Evolutionary conservation across 192 early-diverging fungal genomes (phyloP).

Genomic region (Backusella westeae): DNA sequence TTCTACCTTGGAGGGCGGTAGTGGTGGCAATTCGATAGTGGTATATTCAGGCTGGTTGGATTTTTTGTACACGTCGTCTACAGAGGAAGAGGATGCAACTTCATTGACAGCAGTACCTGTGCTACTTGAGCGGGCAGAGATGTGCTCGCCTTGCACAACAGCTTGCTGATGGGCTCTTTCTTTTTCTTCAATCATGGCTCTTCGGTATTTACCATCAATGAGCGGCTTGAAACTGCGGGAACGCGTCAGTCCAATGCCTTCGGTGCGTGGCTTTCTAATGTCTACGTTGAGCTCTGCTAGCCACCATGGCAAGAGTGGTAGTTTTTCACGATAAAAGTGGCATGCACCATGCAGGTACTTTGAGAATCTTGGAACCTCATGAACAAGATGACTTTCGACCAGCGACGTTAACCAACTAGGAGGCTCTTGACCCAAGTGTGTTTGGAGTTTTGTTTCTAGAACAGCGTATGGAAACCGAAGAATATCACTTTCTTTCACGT

Average conservation of each 20-base stretch:
- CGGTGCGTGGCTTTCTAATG: constrained; percentile 44
- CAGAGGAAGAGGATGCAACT: background rate
- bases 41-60: background rate
- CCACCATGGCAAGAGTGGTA: constrained; percentile 50
- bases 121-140: background rate
- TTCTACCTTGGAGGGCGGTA: background rate
- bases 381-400: constrained; percentile 43
- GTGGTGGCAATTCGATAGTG: background rate
- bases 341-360: constrained; percentile 50
- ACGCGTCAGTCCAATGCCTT: constrained; percentile 31
- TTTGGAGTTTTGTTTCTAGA: constrained; percentile 38
- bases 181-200: constrained; percentile 36
- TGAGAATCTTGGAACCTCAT: constrained; percentile 50
- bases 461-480: constrained; percentile 40
- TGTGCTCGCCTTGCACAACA: background rate
- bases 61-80: background rate
- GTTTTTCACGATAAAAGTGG: constrained; percentile 41
- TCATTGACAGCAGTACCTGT: background rate
- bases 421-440: constrained; percentile 40
- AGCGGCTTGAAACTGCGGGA: constrained; percentile 36
- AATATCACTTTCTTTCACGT: constrained; percentile 28
- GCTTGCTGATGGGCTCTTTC: constrained; percentile 22
- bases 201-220: constrained; percentile 33
- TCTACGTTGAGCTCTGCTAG: constrained; percentile 48
- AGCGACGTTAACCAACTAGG: constrained; percentile 27